Percentiles rank a stretch among this genome's conserved stretches.
These are phyloP conservation scores for Aspergillus hiratsukae DNA, from an alignment of 2,329 filamentous ascomycete species.

Conservation along the genomic window DNA sequence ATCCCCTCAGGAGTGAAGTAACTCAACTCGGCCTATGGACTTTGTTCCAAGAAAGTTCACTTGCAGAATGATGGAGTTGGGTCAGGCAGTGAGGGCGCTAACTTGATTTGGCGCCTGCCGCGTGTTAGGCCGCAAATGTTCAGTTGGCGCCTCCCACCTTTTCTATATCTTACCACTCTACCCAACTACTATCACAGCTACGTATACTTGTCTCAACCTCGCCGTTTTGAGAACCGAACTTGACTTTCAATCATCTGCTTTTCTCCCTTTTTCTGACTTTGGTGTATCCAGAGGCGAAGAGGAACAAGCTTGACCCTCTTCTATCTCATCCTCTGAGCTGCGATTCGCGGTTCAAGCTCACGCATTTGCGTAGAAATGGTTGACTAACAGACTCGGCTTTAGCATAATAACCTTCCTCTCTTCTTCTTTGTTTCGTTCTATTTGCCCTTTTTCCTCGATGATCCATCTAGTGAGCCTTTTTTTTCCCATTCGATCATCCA, in stretches of 20 bases:
- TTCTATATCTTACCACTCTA: constrained; percentile 2
- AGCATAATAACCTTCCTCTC: constrained; percentile 1
- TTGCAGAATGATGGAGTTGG: background rate
- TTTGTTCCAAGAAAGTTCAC: background rate
- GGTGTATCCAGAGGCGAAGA: background rate
- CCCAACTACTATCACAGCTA: background rate
- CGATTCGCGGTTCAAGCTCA: constrained; percentile 3
- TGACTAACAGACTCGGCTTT: constrained; percentile 11
- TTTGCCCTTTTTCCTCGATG: constrained; percentile 1
- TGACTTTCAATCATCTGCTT: background rate
- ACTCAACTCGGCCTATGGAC: background rate
- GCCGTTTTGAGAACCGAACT: background rate
- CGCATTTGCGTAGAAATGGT: constrained; percentile 15
- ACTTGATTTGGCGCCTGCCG: constrained; percentile 5
- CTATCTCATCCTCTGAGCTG: background rate
- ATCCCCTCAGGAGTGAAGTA: background rate
- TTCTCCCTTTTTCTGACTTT: background rate
- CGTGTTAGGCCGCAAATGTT: constrained; percentile 21
- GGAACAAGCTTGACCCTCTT: background rate
- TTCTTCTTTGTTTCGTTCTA: background rate
- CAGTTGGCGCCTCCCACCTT: constrained; percentile 11
- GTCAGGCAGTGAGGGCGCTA: constrained; percentile 3
- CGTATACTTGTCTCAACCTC: background rate
- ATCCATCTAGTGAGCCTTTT: background rate
- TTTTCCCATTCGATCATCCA: background rate